Base-by-base conservation (phyloP, 805 yeast species). In the Suhomyces sp. region DNA sequence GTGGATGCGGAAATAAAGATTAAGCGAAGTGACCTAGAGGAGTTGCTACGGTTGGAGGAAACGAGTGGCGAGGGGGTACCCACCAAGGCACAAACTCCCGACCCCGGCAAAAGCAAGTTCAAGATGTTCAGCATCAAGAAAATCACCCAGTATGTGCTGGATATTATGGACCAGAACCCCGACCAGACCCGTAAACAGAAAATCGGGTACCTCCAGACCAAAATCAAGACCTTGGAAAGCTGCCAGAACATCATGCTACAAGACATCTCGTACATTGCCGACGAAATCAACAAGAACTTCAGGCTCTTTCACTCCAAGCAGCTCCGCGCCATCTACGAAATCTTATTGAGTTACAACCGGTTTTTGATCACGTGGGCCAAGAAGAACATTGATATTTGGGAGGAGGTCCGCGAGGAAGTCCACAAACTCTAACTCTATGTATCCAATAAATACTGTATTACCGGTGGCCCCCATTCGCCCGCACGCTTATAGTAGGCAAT, bases 401-500 rank as follows among this genome's bases (percentile, higher is more conserved):
- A 81, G 54, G 88, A 83, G 54, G 81, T 85, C n/a, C 77, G 63
- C 52, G 77, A 72, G 17, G 80, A 74, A 48, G 59, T 76, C 13
- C 49, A 54, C 13, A 66, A 63, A 53, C 42, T 38, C 23, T 38
- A 17, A 38, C 23, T 17, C 42, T 38, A 17, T 17, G 22, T 22
- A 23, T 24, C 31, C 23, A 23, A 42, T 42, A 57, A 52, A 41
- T 57, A 57, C 44, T 50, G 47, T 13, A 55, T 51, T 6, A 83
- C 85, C 0, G 92, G 86, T 0, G 81, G 81, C 0, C 91, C 90
- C 91, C 94, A 88, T 57, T 74, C 84, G 2, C 77, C 77, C 31
- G 82, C 76, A 53, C 82, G 76, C 66, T 88, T 88, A 70, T 88
- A 88, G 26, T 71, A 70, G 1, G 84, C 83, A 52, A 87, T 66